Evolutionary conservation across 768 basidiomycete genomes (phyloP), one percentile per base, ranked within the genome.

Genomic region (Pleurotus djamor): DNA sequence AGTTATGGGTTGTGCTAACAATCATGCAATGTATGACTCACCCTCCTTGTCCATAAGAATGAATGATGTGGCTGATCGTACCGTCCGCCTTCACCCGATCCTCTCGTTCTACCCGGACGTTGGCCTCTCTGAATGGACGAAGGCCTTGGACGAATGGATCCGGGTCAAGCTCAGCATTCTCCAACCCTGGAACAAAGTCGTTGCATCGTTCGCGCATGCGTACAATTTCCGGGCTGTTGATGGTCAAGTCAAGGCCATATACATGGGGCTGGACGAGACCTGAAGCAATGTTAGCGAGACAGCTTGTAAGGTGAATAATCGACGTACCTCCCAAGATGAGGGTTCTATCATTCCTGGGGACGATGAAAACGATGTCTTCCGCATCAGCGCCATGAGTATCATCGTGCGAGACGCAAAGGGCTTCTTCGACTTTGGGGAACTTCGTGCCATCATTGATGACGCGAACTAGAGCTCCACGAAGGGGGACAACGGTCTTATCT

Each of bases 391-490:
- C 69, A 44, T 67, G 65, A 2, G 68, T 62, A 21, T 72, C 72
- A 52, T 74, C 71, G 17, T 72, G 68, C 2, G 72, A 70, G 48
- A 75, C 68, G 13, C 68, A 68, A 7, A 74, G 61, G 16, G 72
- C 72, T 52, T 72, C 67, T 12, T 60, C 67, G 44, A 76, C 68
- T 36, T 67, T 68, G 35, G 73, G 74, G 65, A 75, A 75, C 52
- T 66, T 67, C n/a, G 61, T 64, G 2, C 76, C 76, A 17, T 72
- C 69, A 61, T 73, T 76, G 50, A 76, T 61, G n/a, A 75, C 70
- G 7, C 71, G 67, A 37, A 75, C 66, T 36, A 74, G 68, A 6
- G 71, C 75, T 1, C 76, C 76, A 12, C 76, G 72, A 4, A 76
- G 69, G 10, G 75, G 76, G 61, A 72, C 74, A 10, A 71, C 69